A percentile compares a stretch with the other conserved stretches of the same genome.
These are phyloP conservation scores for Dicorynia guianensis DNA, from an alignment of 306 rosid genomes.

Conservation along the genomic window DNA sequence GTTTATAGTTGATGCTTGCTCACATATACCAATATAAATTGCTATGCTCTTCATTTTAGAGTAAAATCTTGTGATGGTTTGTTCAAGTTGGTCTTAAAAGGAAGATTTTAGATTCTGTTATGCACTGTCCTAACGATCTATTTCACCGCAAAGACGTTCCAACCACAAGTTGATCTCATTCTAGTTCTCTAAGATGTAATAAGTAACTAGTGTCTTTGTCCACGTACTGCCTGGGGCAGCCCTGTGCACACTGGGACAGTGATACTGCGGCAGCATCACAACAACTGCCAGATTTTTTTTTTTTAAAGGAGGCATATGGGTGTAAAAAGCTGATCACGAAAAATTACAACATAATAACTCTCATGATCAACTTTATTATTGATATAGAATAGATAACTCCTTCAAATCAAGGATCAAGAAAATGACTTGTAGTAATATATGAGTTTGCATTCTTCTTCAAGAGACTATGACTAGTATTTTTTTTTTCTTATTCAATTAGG, in stretches of 20 bases:
- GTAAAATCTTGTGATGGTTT: not conserved
- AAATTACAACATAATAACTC: too few species aligned
- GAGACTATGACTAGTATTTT: not conserved
- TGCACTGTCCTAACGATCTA: not conserved
- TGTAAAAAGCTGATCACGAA: too few species aligned
- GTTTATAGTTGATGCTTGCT: conserved; percentile 41
- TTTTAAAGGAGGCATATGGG: too few species aligned
- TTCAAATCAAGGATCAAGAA: not conserved
- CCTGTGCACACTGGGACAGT: too few species aligned
- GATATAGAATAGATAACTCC: not conserved
- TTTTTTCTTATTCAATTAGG: not conserved
- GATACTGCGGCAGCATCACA: too few species aligned
- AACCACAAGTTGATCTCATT: not conserved
- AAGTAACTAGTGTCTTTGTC: too few species aligned
- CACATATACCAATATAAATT: not conserved
- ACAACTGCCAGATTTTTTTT: too few species aligned
- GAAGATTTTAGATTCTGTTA: not conserved
- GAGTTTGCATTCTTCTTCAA: not conserved
- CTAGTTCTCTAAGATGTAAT: not conserved
- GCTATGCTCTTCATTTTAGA: not conserved
- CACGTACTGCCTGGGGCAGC: too few species aligned
- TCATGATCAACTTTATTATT: too few species aligned
- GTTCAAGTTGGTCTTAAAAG: not conserved
- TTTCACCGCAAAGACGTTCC: not conserved
- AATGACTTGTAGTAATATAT: not conserved